Evolutionary conservation across 1,284 basidiomycete genomes (phyloP).

Genomic region (Cystobasidium slooffiae): DNA sequence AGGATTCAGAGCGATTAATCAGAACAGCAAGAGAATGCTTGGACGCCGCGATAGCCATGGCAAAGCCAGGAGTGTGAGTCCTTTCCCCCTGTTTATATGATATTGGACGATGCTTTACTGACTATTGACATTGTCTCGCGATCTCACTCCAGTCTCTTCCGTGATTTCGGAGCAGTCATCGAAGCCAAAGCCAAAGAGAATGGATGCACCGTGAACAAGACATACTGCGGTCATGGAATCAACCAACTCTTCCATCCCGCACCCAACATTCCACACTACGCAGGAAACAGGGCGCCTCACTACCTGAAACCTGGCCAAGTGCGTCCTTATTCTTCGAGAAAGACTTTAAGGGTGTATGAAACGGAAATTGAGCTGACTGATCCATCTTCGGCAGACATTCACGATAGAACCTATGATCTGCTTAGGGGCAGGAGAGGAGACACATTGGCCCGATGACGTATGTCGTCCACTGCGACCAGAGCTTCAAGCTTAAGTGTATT

Average conservation of each 20-base stretch:
- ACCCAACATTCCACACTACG: conserved; percentile 68
- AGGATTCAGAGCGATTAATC: conserved; percentile 75
- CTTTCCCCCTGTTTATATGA: background rate
- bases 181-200: conserved; percentile 79
- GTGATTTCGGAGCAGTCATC: conserved; percentile 63
- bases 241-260: conserved; percentile 76
- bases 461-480: conserved; percentile 44
- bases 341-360: background rate
- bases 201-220: conserved; percentile 80
- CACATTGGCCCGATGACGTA: conserved; percentile 55
- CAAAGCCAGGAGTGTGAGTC: conserved; percentile 50
- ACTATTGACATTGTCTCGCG: too few relatives aligned
- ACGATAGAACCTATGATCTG: conserved; percentile 92
- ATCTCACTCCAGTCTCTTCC: conserved; percentile 37
- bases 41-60: conserved; percentile 70
- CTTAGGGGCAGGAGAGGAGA: conserved; percentile 62
- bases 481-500: conserved; percentile 60
- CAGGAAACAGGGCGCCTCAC: conserved; percentile 73
- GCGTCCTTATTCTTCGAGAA: conserved; percentile 12
- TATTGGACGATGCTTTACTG: background rate
- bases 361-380: conserved; percentile 55
- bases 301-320: conserved; percentile 72
- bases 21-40: conserved; percentile 76
- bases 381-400: conserved; percentile 59
- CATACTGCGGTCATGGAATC: conserved; percentile 90